Evolutionary conservation across 2,329 filamentous ascomycete genomes (phyloP), one percentile per base, ranked within the genome.

Genomic region (Xylogone sp.): DNA sequence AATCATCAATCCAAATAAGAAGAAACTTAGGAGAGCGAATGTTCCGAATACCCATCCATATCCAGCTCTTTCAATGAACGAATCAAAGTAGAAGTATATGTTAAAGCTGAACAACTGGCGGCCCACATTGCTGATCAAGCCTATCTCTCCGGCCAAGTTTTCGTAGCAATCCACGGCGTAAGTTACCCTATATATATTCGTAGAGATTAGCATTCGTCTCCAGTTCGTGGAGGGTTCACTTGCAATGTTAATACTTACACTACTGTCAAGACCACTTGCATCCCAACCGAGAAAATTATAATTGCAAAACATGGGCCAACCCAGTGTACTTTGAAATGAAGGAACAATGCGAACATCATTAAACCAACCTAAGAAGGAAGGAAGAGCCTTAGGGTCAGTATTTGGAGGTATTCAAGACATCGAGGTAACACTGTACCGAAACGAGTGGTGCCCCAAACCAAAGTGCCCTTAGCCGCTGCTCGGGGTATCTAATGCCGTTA

Each of bases 401-500:
- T n/a, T n/a, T n/a, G n/a, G n/a, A n/a, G n/a, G n/a, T n/a, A n/a
- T n/a, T n/a, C n/a, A n/a, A n/a, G n/a, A n/a, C n/a, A n/a, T n/a
- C n/a, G n/a, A n/a, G n/a, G n/a, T n/a, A n/a, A n/a, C n/a, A n/a
- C n/a, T 18, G 8, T 39, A 39, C 34, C n/a, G 34, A 16, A 16
- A 39, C 13, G 8, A 39, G 4, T 6, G n/a, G 8, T 39, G 34
- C 34, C 13, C 12, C 34, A 39, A 18, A 16, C 34, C 34, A 39
- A 16, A 39, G 34, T 9, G n/a, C 34, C 5, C n/a, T 7, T 4
- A 68, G 55, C 7, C 63, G 58, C 48, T 67, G 66, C 56, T 71
- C 69, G 2, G 69, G 68, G 43, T 71, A 68, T 43, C 62, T 61
- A 31, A 68, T 51, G 13, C 56, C 59, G n/a, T 58, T 45, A 59